Conservation (phyloP, 768 basidiomycete species). For the Mycena belliarum region DNA sequence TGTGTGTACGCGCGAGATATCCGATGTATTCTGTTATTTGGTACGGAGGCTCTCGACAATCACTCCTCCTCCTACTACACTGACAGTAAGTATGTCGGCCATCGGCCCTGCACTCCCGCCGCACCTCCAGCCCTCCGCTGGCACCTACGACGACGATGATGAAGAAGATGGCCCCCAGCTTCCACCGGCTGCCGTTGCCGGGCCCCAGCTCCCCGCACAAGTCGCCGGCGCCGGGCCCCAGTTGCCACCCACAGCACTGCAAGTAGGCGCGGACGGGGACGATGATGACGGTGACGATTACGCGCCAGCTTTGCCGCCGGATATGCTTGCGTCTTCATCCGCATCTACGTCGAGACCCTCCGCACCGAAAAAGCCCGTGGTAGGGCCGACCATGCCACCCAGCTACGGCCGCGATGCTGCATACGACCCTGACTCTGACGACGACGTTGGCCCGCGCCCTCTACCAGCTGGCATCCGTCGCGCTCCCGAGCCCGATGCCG, state of each 20-base stretch:
- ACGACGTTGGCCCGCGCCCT: slow-evolving; percentile 85
- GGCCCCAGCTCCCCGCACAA: slow-evolving; percentile 3
- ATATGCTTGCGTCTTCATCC: slow-evolving; percentile 46
- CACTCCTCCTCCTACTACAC: no score
- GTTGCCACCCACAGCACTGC: no score
- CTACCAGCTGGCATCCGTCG: slow-evolving; percentile 49
- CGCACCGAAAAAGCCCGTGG: slow-evolving; percentile 31
- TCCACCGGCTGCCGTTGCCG: no score
- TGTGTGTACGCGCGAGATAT: no score
- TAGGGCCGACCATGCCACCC: slow-evolving; percentile 58
- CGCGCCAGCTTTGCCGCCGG: slow-evolving; percentile 74
- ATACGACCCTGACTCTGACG: slow-evolving; percentile 52
- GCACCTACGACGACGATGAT: slow-evolving; percentile 21
- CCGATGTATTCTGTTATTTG: no score
- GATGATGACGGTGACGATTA: slow-evolving; percentile 71
- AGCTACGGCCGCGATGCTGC: slow-evolving; percentile 27
- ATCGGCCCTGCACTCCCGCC: slow-evolving; percentile 62
- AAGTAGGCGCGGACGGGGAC: no score
- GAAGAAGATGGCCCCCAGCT: slow-evolving; percentile 17
- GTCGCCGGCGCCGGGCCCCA: slow-evolving; percentile 15
- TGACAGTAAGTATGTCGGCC: no score
- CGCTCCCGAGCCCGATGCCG: slow-evolving; percentile 55
- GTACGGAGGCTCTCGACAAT: no score
- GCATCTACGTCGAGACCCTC: slow-evolving; percentile 24
- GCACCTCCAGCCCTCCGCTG: slow-evolving; percentile 28